Evolutionary conservation across 139 green algal species (phyloP).

Genomic region (Chlamydomonas urium): DNA sequence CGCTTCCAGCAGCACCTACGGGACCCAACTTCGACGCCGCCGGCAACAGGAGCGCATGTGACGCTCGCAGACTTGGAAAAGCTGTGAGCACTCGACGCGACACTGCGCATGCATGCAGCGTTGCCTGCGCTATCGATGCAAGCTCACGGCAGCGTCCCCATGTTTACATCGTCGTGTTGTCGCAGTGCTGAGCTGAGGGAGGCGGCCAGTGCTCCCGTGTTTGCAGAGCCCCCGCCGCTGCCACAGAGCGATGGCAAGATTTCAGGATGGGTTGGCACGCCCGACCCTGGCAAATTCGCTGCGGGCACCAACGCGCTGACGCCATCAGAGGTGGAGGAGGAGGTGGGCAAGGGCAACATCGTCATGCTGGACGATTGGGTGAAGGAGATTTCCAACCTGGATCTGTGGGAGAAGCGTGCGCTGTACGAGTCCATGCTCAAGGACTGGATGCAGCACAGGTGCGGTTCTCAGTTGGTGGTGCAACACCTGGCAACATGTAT

Average conservation of each 20-base stretch:
- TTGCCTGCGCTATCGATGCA: no score
- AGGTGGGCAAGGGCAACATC: slow-evolving; percentile 32
- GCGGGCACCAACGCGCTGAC: slow-evolving; percentile 17
- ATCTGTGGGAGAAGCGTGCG: slow-evolving; percentile 4
- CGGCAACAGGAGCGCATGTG: slow-evolving; percentile 22
- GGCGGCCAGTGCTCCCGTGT: background rate
- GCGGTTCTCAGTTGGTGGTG: no score
- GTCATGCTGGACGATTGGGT: slow-evolving; percentile 13
- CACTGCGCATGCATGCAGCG: no score
- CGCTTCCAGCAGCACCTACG: slow-evolving; percentile 16
- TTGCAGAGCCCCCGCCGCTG: background rate
- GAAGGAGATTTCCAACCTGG: slow-evolving; percentile 3
- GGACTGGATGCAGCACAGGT: slow-evolving; percentile 21
- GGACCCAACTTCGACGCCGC: background rate
- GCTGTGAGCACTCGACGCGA: slow-evolving; percentile 14
- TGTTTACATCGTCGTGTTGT: background rate
- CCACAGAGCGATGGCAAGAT: background rate
- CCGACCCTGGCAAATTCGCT: slow-evolving; percentile 29
- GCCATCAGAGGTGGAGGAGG: slow-evolving; percentile 28
- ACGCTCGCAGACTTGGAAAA: slow-evolving; percentile 24
- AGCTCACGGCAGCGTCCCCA: background rate
- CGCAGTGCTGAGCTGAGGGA: background rate
- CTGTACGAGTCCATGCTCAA: background rate
- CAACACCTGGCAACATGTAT: no score
- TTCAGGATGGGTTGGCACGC: slow-evolving; percentile 32